These are phyloP conservation scores for Pseudopithomyces chartarum DNA, from an alignment of 2,329 filamentous ascomycete species.

Conservation along the genomic window DNA sequence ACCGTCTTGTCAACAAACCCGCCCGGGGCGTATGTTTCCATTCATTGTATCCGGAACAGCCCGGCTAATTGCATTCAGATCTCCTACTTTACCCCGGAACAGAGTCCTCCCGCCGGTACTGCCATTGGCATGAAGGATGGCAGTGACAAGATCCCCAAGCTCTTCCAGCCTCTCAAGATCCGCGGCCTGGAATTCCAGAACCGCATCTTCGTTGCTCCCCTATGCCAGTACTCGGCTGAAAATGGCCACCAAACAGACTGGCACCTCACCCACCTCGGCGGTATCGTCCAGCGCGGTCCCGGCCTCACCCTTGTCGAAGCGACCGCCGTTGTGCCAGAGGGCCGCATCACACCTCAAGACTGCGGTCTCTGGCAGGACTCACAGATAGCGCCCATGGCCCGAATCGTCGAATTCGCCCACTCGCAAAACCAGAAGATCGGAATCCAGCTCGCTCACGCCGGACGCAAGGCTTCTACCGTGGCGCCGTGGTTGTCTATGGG, in stretches of 20 bases:
- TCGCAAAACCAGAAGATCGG: conserved; percentile 76
- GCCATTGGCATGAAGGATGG: conserved; percentile 54
- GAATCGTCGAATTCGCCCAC: conserved; percentile 78
- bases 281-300: conserved; percentile 76
- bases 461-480: conserved; percentile 65
- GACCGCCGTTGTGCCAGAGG: conserved; percentile 73
- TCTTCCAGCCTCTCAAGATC: conserved; percentile 63
- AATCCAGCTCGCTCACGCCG: conserved; percentile 83
- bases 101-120: conserved; percentile 54
- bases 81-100: conserved; percentile 55
- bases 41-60: not conserved
- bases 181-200: conserved; percentile 69
- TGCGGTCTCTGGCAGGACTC: conserved; percentile 81
- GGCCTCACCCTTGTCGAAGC: conserved; percentile 79
- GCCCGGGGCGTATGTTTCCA: conserved; percentile 47
- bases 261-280: conserved; percentile 82
- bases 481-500: conserved; percentile 66
- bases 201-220: conserved; percentile 66
- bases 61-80: conserved; percentile 31
- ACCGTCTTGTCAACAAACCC: conserved; percentile 47
- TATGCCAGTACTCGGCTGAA: conserved; percentile 70
- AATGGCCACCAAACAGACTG: conserved; percentile 78
- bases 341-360: conserved; percentile 82
- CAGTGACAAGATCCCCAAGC: conserved; percentile 59
- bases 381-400: conserved; percentile 74